Evolutionary conservation across 495 filamentous ascomycete species (phyloP).

Genomic region (Penicillium malachiteum): DNA sequence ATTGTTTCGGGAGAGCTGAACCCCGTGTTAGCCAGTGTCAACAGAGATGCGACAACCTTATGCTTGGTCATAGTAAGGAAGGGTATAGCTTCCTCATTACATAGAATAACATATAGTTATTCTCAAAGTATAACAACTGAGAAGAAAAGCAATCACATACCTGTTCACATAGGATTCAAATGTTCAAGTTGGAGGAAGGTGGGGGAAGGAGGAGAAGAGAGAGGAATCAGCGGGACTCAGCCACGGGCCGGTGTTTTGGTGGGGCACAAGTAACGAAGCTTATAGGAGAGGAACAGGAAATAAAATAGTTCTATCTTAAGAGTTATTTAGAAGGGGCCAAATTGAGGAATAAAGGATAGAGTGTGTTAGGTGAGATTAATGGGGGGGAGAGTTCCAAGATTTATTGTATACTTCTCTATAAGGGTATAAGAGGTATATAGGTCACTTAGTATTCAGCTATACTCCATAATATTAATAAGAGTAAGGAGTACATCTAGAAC

Average conservation of each 20-base stretch:
- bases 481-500: too few relatives aligned
- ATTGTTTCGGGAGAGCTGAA: constrained; percentile 8
- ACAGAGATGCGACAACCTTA: not conserved
- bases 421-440: too few relatives aligned
- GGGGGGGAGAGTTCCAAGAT: too few relatives aligned
- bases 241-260: constrained; percentile 15
- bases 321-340: not conserved
- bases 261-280: constrained; percentile 1
- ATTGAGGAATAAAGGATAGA: too few relatives aligned
- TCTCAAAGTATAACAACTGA: too few relatives aligned
- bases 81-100: too few relatives aligned
- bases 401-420: too few relatives aligned
- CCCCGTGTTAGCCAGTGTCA: constrained; percentile 2
- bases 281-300: not conserved
- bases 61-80: too few relatives aligned
- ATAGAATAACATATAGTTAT: too few relatives aligned
- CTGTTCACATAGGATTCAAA: not conserved
- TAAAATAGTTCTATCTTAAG: constrained; percentile 1
- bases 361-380: too few relatives aligned
- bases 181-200: not conserved
- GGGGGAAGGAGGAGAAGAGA: constrained; percentile 4
- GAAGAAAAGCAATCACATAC: not conserved
- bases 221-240: constrained; percentile 13
- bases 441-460: too few relatives aligned
- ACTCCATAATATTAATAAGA: too few relatives aligned